Conservation (phyloP, 2,329 filamentous ascomycete genomes). For the Cladosporium sp. region DNA sequence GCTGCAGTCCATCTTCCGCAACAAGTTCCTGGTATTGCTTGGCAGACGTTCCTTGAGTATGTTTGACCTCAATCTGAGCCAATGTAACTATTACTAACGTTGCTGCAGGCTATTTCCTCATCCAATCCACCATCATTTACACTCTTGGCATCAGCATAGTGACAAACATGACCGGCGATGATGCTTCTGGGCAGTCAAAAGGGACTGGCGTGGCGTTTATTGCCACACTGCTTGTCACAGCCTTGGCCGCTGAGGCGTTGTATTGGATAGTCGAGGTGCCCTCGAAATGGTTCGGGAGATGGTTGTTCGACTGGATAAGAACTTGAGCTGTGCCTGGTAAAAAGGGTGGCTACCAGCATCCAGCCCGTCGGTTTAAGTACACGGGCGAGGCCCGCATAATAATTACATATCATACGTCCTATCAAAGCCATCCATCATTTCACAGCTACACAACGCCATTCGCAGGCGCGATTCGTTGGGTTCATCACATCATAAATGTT, state of each 20-base stretch:
- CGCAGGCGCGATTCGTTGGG: no score
- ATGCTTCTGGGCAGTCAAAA: conserved; percentile 8
- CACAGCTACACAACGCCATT: no score
- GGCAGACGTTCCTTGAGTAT: conserved; percentile 43
- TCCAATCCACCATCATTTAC: conserved; percentile 41
- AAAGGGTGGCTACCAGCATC: no score
- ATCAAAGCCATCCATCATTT: no score
- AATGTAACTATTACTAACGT: background rate
- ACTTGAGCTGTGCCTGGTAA: conserved; percentile 9
- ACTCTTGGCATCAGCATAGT: conserved; percentile 43
- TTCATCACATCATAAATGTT: no score
- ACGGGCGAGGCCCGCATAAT: no score
- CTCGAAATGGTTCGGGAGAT: conserved; percentile 16
- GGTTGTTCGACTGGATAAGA: conserved; percentile 20
- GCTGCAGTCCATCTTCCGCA: conserved; percentile 35
- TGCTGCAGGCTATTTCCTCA: conserved; percentile 38
- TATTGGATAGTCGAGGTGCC: conserved; percentile 20
- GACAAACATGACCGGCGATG: conserved; percentile 23
- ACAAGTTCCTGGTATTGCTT: conserved; percentile 34
- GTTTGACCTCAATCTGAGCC: conserved; percentile 15
- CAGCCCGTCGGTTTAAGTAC: no score
- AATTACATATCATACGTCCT: no score
- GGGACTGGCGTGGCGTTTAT: conserved; percentile 20
- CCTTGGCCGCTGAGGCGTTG: conserved; percentile 17
- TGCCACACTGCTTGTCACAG: conserved; percentile 17